Conservation (phyloP, 2,329 filamentous ascomycete species). For the Monosporascus sp. region DNA sequence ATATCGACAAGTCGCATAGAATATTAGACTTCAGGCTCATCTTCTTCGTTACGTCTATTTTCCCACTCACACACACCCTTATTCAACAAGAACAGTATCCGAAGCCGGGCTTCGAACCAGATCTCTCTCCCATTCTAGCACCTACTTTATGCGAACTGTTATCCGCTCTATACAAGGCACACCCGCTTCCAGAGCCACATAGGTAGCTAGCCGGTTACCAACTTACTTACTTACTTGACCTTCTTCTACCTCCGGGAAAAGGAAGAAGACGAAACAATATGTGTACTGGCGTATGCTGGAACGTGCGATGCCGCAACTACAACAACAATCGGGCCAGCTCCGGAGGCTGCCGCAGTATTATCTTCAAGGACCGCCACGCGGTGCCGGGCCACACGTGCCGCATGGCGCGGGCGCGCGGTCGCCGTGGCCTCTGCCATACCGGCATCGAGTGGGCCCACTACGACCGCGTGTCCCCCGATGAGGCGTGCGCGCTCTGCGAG, state of each 20-base stretch:
- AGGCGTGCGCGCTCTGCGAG: conserved; percentile 18
- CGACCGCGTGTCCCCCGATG: conserved; percentile 2
- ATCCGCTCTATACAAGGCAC: too few relatives aligned
- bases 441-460: conserved; percentile 14
- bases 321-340: not conserved
- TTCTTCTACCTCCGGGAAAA: not conserved
- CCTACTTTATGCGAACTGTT: too few relatives aligned
- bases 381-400: conserved; percentile 14
- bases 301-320: conserved; percentile 6
- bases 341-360: conserved; percentile 8
- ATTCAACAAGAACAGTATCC: too few relatives aligned
- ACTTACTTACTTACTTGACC: not conserved
- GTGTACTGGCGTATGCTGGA: conserved; percentile 16
- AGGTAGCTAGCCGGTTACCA: not conserved
- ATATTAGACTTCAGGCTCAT: not conserved
- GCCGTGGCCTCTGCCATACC: conserved; percentile 13
- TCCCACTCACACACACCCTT: too few relatives aligned
- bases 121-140: too few relatives aligned
- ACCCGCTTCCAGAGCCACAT: too few relatives aligned
- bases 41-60: too few relatives aligned
- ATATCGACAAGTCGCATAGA: not conserved
- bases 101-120: too few relatives aligned
- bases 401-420: conserved; percentile 3
- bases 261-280: conserved; percentile 7
- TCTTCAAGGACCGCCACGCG: conserved; percentile 5